Percentiles rank a stretch among this genome's conserved stretches.
Evolutionary conservation across 805 yeast species (phyloP).

Genomic region (Kuraishia floccosa): DNA sequence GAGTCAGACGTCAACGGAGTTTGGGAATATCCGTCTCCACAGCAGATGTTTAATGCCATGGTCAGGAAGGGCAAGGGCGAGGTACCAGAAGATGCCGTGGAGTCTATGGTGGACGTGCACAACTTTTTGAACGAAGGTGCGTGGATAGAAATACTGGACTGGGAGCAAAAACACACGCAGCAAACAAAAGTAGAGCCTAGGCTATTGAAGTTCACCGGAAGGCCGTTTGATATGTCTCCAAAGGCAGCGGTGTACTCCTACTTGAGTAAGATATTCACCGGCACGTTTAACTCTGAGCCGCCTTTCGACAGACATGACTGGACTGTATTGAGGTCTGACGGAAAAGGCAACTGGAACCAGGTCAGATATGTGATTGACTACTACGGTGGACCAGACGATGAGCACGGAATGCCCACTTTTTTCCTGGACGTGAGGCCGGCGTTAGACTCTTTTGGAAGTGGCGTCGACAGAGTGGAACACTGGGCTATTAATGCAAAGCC

Average conservation of each 20-base stretch:
- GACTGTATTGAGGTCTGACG: conserved; percentile 73
- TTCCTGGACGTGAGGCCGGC: conserved; percentile 95
- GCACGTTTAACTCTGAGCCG: conserved; percentile 58
- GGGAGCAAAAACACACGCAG: conserved; percentile 73
- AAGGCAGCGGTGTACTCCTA: conserved; percentile 62
- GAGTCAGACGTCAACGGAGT: conserved; percentile 49
- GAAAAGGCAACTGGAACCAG: conserved; percentile 43
- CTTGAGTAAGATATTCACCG: conserved; percentile 64
- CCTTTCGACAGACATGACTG: conserved; percentile 99
- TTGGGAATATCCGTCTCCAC: conserved; percentile 99
- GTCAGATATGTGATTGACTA: conserved; percentile 93
- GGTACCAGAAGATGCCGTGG: conserved; percentile 91
- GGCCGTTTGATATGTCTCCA: conserved; percentile 82
- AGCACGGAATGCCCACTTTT: conserved; percentile 83
- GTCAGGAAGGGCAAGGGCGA: conserved; percentile 86
- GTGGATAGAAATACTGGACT: conserved; percentile 85
- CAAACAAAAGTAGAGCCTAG: conserved; percentile 55
- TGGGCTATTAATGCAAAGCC: conserved; percentile 46
- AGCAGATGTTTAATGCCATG: conserved; percentile 98
- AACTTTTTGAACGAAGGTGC: conserved; percentile 96
- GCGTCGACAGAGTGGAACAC: conserved; percentile 54
- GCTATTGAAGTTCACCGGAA: conserved; percentile 77
- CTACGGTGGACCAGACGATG: conserved; percentile 86
- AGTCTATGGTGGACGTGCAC: conserved; percentile 93
- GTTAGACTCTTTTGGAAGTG: conserved; percentile 53